phyloP scores from a whole-genome alignment of 192 early-diverging fungal species.

The Rhizophagus clarus region DNA sequence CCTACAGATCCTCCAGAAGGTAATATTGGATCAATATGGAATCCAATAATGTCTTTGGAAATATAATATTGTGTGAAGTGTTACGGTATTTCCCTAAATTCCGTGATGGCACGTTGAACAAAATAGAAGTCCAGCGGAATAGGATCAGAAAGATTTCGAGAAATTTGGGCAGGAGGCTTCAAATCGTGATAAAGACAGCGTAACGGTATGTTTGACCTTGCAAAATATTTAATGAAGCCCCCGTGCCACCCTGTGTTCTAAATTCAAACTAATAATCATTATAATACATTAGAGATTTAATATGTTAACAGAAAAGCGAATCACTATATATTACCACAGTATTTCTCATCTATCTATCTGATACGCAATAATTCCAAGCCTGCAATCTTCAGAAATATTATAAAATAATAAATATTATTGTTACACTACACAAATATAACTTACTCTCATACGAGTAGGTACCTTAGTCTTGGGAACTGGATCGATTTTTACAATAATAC shows the following conservation, averaged over 20 bases:
- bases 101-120: not conserved
- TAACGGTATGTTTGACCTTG: conserved; percentile 21
- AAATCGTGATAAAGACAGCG: conserved; percentile 23
- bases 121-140: conserved; percentile 25
- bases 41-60: too few species aligned
- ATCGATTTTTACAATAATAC: conserved; percentile 33
- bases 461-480: conserved; percentile 8
- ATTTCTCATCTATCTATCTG: conserved; percentile 12
- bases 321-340: conserved; percentile 21
- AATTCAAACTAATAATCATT: conserved; percentile 33
- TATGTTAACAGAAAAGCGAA: conserved; percentile 13
- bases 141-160: conserved; percentile 18
- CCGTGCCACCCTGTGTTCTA: conserved; percentile 9
- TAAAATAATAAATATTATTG: conserved; percentile 28
- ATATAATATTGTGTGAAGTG: too few species aligned
- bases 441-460: conserved; percentile 31
- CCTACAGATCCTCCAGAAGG: too few species aligned
- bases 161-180: not conserved
- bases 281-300: conserved; percentile 27
- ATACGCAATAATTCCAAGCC: conserved; percentile 20
- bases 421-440: conserved; percentile 27
- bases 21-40: too few species aligned
- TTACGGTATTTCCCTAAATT: too few species aligned
- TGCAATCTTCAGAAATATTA: conserved; percentile 15
- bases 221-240: conserved; percentile 12